phyloP scores from a whole-genome alignment of 140 eudicot genomes.

The Ambrosia hybrid region DNA sequence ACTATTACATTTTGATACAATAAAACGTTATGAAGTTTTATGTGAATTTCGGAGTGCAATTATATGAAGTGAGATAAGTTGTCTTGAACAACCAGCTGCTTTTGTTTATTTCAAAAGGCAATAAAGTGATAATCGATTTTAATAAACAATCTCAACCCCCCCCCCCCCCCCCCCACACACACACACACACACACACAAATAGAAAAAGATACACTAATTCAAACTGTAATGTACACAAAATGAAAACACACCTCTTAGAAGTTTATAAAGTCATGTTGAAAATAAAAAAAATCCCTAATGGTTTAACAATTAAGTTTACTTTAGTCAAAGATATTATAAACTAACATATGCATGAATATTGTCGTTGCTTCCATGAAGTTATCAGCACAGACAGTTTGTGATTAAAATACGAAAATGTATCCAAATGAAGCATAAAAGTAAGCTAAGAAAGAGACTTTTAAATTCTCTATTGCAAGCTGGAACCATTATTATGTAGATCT shows the following conservation, averaged over 20 bases:
- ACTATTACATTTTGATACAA: neutral
- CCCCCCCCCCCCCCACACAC: no score
- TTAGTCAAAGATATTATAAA: slow-evolving; percentile 21
- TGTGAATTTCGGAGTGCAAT: neutral
- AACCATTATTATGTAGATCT: slow-evolving; percentile 35
- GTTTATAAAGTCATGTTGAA: slow-evolving; percentile 13
- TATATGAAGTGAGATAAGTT: neutral
- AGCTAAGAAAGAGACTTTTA: slow-evolving; percentile 36
- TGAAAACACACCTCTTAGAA: slow-evolving; percentile 5
- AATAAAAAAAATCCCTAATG: slow-evolving; percentile 1
- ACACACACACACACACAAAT: no score
- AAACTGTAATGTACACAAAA: neutral
- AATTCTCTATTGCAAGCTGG: slow-evolving; percentile 44
- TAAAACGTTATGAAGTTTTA: neutral
- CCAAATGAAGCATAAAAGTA: slow-evolving; percentile 20
- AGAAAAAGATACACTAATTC: neutral
- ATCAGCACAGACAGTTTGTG: slow-evolving; percentile 22
- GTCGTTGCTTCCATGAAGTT: slow-evolving; percentile 38
- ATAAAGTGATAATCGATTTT: neutral
- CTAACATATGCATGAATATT: slow-evolving; percentile 11
- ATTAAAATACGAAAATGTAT: slow-evolving; percentile 23
- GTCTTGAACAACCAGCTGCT: neutral
- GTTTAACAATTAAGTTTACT: slow-evolving; percentile 9
- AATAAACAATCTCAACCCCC: neutral
- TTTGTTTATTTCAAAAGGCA: neutral